Base-by-base conservation (phyloP, 352 stramenopile species). In the Globisporangium recalcitrans region DNA sequence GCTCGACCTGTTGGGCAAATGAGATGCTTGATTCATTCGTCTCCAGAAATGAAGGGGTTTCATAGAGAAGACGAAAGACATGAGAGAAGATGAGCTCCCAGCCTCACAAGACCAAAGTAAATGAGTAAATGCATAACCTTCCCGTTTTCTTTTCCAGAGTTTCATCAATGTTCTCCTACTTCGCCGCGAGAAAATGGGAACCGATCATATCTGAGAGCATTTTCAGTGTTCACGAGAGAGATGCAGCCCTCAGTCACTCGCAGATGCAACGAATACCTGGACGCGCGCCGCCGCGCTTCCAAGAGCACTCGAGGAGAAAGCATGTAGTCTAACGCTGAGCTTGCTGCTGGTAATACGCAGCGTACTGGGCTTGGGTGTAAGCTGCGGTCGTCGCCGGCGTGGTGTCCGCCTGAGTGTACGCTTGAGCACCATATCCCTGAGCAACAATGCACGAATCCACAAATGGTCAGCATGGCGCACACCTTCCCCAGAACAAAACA, bases 1-100 rank as follows among this genome's bases (percentile, higher is more conserved):
- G 32, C 66, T 90, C 49, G 79, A 90, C 70, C 68, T 88, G 68
- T 67, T 88, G 16, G 77, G 82, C 38, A 91, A 89, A 62, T 87
- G 69, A 68, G 48, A 58, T 24, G 5, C 40, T 57, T 22, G 26
- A 46, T 29, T 24, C n/a, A n/a, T n/a, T n/a, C n/a, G n/a, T n/a
- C n/a, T n/a, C n/a, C n/a, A n/a, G n/a, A n/a, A n/a, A n/a, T n/a
- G n/a, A n/a, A n/a, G n/a, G n/a, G n/a, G n/a, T n/a, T n/a, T n/a
- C n/a, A n/a, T n/a, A n/a, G n/a, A 63, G 49, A 27, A 9, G 3
- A 27, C 10, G 29, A n/a, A 57, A 29, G 4, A 44, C 29, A 57
- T 14, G 29, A 31, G n/a, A 44, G 26, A 42, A 3, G 10, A 26
- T 49, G 42, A 42, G 49, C 21, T 31, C 10, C 31, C 31, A n/a